Evolutionary conservation across 2,329 filamentous ascomycete genomes (phyloP), one percentile per base, ranked within the genome.

Genomic region (Emmonsiellopsis sp.): DNA sequence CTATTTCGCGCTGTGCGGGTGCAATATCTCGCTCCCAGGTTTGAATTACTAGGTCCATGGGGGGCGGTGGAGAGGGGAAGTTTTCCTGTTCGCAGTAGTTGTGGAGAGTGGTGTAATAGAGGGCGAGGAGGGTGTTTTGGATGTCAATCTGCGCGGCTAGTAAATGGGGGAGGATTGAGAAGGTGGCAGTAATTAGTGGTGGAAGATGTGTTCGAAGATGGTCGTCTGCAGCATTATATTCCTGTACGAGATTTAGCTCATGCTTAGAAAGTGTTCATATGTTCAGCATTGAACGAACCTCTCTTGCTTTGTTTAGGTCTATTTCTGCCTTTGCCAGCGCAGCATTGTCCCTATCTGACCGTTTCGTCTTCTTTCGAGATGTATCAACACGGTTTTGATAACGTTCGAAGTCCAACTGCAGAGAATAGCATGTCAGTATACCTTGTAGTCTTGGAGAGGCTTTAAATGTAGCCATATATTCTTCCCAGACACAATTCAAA

Each of bases 41-140:
- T 5, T 79, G 74, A 54, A 90, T 75, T 5, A 93, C 82, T 50
- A 86, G 80, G 30, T 85, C 81, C 75, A 90, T 85, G 13, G 84
- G 79, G 2, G 87, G 85, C 9, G 87, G 78, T 1, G 87, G 85
- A 45, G 84, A 85, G 0, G 85, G 85, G 61, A 90, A 85, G 5
- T 79, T 76, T 60, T 83, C 76, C 32, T 85, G 79, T 59, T 83
- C 76, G 60, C 85, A 89, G 68, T 86, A 93, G 54, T 80, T 82
- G 65, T 90, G 83, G 6, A 92, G 73, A 4, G 83, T 77, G 1
- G 88, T 93, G 70, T 93, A 93, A 61, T 89, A 83, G 57, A 90
- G 78, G 0, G 83, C 88, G 5, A 93, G 80, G 50, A 93, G 75
- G 46, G 83, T 81, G 65, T 90, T 90, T 67, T 92, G 88, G 31